Evolutionary conservation across 1,139 yeast genomes (phyloP), one percentile per base, ranked within the genome.

Genomic region (Barnettozyma hawaiiensis): DNA sequence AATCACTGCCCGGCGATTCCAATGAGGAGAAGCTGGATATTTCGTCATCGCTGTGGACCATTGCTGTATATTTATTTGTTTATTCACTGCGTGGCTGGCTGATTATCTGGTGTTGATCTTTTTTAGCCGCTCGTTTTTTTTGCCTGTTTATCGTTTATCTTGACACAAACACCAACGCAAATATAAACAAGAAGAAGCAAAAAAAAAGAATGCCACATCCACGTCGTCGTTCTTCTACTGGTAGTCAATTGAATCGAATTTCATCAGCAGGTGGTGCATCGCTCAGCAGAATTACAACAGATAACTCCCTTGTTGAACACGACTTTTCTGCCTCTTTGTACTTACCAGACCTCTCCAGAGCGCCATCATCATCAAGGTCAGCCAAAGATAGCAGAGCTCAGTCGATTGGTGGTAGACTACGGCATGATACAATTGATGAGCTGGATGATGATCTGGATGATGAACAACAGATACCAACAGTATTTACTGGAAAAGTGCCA

Each of bases 1-100:
- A 39, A 14, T 41, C 42, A 4, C 36, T 23, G 20, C 26, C 21
- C 10, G 16, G 31, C 3, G 36, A 23, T 14, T 31, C 31, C 31
- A 15, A 7, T 10, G 40, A 37, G 23, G 28, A 21, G 35, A 22
- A 14, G 7, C 18, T 29, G 15, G 22, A 16, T 7, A 5, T 23
- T 7, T 19, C 15, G 26, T 32, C 24, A 15, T 19, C 24, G 18
- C 35, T 12, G 20, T 32, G 23, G 10, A 6, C 26, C 23, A 20
- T 32, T 15, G 7, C 16, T 3, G 19, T 15, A 11, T 4, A 5
- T 16, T 29, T 15, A 7, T 15, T 29, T 16, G 5, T 15, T 27
- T 15, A 7, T 9, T 9, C 10, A 12, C 11, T 23, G n/a, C n/a
- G n/a, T n/a, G n/a, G 7, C 10, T 23, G 12, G 12, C 7, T 23